phyloP scores from a whole-genome alignment of 2,329 filamentous ascomycete species.

The Fusarium zealandicum region DNA sequence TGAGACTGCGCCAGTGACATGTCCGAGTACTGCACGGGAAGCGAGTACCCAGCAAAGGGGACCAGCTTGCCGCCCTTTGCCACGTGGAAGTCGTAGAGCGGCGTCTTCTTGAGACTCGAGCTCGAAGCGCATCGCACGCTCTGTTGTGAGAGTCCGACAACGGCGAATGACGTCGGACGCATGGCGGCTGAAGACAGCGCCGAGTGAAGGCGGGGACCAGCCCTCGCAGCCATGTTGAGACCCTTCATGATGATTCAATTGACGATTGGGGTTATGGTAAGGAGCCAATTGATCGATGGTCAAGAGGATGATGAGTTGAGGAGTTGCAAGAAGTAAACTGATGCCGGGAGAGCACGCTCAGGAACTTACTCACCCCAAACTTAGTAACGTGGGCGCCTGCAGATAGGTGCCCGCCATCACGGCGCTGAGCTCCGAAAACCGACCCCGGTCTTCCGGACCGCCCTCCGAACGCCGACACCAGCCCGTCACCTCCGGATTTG shows the following conservation, averaged over 20 bases:
- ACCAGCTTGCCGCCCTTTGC: slow-evolving; percentile 90
- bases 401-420: slow-evolving; percentile 8
- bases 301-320: slow-evolving; percentile 6
- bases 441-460: slow-evolving; percentile 33
- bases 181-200: slow-evolving; percentile 30
- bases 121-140: slow-evolving; percentile 42
- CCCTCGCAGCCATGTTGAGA: slow-evolving; percentile 43
- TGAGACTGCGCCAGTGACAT: slow-evolving; percentile 85
- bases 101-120: slow-evolving; percentile 65
- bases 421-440: slow-evolving; percentile 31
- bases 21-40: slow-evolving; percentile 89
- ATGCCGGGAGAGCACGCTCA: slow-evolving; percentile 13
- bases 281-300: slow-evolving; percentile 28
- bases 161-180: slow-evolving; percentile 34
- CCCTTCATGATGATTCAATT: slow-evolving; percentile 45
- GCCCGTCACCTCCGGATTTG: too few species aligned
- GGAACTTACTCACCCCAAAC: slow-evolving; percentile 14
- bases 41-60: slow-evolving; percentile 90
- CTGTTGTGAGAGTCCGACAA: slow-evolving; percentile 31
- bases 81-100: slow-evolving; percentile 80
- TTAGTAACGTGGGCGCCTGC: slow-evolving; percentile 15
- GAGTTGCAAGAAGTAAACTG: slow-evolving; percentile 15
- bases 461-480: slow-evolving; percentile 21
- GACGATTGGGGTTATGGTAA: slow-evolving; percentile 13
- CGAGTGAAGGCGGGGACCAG: slow-evolving; percentile 41